phyloP scores from a whole-genome alignment of 139 green algal genomes.

The Closterium sp. region DNA sequence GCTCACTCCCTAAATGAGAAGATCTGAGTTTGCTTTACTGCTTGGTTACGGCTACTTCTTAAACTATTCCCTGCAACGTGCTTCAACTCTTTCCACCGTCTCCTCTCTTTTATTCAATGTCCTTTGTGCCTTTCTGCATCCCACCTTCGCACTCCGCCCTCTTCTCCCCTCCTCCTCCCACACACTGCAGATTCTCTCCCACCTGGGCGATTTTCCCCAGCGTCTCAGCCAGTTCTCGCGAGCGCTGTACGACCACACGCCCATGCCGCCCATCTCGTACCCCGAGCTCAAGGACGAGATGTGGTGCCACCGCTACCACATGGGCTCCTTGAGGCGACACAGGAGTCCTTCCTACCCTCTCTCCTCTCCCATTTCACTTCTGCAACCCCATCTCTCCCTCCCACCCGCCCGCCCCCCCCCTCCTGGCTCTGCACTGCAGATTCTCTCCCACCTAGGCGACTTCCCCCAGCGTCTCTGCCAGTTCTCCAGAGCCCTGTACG shows the following conservation, averaged over 20 bases:
- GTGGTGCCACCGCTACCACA: constrained; percentile 92
- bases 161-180: constrained; percentile 45
- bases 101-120: too few relatives aligned
- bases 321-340: constrained; percentile 69
- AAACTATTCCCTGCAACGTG: too few relatives aligned
- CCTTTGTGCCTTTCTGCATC: too few relatives aligned
- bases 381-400: neutral
- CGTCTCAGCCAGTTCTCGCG: constrained; percentile 61
- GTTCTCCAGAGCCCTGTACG: constrained; percentile 67
- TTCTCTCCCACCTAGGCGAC: constrained; percentile 51
- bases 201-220: constrained; percentile 58
- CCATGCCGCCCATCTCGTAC: constrained; percentile 82
- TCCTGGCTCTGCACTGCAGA: constrained; percentile 13
- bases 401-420: too few relatives aligned
- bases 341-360: too few relatives aligned
- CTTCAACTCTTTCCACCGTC: too few relatives aligned
- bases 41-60: too few relatives aligned
- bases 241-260: constrained; percentile 83
- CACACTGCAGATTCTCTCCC: constrained; percentile 39
- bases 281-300: constrained; percentile 82
- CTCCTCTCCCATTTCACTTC: too few relatives aligned
- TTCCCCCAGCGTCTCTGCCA: constrained; percentile 61
- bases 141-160: too few relatives aligned
- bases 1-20: too few relatives aligned
- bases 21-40: neutral